phyloP scores from a whole-genome alignment of 192 early-diverging fungal genomes.

The Allomyces javanicus region DNA sequence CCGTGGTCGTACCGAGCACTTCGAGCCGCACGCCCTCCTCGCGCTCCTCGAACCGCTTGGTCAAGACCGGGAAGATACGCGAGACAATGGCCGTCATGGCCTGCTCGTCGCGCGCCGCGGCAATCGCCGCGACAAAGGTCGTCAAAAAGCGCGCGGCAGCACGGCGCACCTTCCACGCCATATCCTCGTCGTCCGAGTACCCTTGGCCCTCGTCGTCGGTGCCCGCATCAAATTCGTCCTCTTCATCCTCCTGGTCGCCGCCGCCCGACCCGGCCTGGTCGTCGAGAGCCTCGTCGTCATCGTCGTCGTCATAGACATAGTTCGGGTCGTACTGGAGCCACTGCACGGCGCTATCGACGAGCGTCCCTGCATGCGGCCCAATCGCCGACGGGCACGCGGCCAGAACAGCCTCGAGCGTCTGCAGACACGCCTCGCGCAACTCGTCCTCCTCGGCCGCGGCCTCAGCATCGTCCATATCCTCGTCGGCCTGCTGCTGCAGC shows the following conservation, averaged over 20 bases:
- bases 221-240: conserved; percentile 36
- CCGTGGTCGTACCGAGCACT: conserved; percentile 47
- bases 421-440: conserved; percentile 58
- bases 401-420: conserved; percentile 56
- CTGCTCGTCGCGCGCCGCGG: conserved; percentile 32
- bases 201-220: conserved; percentile 41
- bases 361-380: conserved; percentile 30
- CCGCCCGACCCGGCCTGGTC: conserved; percentile 17
- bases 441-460: conserved; percentile 51
- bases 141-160: conserved; percentile 49
- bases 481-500: not conserved
- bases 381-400: conserved; percentile 60
- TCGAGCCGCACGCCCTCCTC: conserved; percentile 72
- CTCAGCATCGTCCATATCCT: not conserved
- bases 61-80: conserved; percentile 52
- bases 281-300: conserved; percentile 22
- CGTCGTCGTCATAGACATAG: conserved; percentile 53
- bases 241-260: conserved; percentile 28
- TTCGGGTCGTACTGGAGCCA: conserved; percentile 73
- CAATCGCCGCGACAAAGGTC: conserved; percentile 19
- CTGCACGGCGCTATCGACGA: conserved; percentile 36
- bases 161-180: conserved; percentile 79
- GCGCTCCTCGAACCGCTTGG: conserved; percentile 58
- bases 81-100: conserved; percentile 38
- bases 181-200: conserved; percentile 78